These are phyloP conservation scores for Gonium pectorale DNA, from an alignment of 139 green algal species.

Conservation along the genomic window DNA sequence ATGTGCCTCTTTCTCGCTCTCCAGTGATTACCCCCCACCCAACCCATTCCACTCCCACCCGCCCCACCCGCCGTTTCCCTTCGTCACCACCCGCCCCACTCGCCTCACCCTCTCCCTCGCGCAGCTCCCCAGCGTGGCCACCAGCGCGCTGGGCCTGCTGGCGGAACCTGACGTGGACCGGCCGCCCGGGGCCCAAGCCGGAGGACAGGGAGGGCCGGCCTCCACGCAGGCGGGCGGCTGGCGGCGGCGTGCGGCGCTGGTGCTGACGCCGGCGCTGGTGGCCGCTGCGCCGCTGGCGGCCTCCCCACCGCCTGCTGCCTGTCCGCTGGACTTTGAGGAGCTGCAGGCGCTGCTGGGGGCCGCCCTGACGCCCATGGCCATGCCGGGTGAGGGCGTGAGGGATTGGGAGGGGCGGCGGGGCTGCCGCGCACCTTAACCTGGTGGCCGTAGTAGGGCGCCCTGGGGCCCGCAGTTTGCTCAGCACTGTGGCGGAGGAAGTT, in stretches of 20 bases:
- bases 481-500: too few relatives aligned
- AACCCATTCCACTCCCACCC: too few relatives aligned
- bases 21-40: too few relatives aligned
- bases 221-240: conserved; percentile 3
- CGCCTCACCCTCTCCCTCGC: background rate
- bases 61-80: too few relatives aligned
- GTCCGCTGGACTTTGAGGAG: background rate
- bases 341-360: conserved; percentile 34
- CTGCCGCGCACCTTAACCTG: too few relatives aligned
- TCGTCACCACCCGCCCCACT: background rate
- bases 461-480: too few relatives aligned
- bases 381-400: conserved; percentile 44
- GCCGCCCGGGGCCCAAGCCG: background rate
- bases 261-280: conserved; percentile 27
- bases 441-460: too few relatives aligned
- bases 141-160: background rate
- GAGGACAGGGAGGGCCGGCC: too few relatives aligned
- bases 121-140: conserved; percentile 34
- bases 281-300: background rate
- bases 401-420: too few relatives aligned
- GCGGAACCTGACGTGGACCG: background rate
- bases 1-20: too few relatives aligned
- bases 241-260: conserved; percentile 40
- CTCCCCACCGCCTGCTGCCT: background rate
- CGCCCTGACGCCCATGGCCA: conserved; percentile 41